Evolutionary conservation across 2,329 filamentous ascomycete genomes (phyloP), one percentile per base, ranked within the genome.

Genomic region (Rhynchosporium secalis): DNA sequence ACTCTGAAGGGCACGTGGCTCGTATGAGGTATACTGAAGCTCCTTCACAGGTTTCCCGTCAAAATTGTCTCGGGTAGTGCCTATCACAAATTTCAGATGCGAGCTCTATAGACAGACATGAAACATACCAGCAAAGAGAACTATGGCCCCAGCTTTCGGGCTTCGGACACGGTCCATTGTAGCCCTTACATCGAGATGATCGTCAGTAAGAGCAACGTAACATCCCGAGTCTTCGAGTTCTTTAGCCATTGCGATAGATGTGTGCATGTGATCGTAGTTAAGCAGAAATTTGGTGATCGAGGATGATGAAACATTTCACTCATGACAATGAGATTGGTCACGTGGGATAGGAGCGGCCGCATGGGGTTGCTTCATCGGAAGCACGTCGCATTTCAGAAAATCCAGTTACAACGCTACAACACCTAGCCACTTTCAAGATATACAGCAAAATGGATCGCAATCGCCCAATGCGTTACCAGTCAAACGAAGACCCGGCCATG

Each of bases 61-160:
- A 76, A 95, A 95, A 70, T 81, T 87, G 76, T 94, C 87, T 62
- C 91, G 82, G 2, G 91, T 96, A 1, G 89, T 92, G 59, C 90
- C 89, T 89, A 56, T 70, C 67, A 26, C 3, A 43, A 66, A 8
- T 7, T 7, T 73, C 20, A 63, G 60, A 26, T 59, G 54, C 49
- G 49, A 48, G 12, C 48, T 56, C 64, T 48, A 47, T 45, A 29
- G 33, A 40, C 20, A 31, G 31, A 49, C 31, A 54, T 63, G 60
- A 52, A 31, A 47, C 76, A 67, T 79, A 86, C 89, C 90, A 62
- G 88, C 86, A 73, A 93, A 93, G 40, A 92, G 72, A 9, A 93
- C 89, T 55, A 92, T 88, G 12, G 90, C 90, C 5, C 90, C 90
- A 10, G 90, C 89, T 70, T 86, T 83, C 26, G 88, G 86, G 69